phyloP scores from a whole-genome alignment of 2,329 filamentous ascomycete species.

The Ascochyta rabiei region DNA sequence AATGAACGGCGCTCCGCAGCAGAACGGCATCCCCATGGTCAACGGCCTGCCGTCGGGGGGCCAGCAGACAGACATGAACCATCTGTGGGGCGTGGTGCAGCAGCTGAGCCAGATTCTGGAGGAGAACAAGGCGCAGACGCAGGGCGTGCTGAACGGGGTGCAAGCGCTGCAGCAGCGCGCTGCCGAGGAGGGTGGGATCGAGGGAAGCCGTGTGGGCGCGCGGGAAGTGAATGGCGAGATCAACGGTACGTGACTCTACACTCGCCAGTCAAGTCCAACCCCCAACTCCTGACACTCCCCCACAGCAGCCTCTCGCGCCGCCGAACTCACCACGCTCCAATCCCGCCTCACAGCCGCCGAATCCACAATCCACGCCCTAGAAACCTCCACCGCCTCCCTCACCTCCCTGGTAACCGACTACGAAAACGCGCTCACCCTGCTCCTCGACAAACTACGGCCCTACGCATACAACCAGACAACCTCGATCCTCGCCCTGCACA shows the following conservation, averaged over 20 bases:
- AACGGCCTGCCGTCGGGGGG: constrained; percentile 48
- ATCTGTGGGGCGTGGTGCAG: constrained; percentile 50
- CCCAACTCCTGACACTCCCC: constrained; percentile 3
- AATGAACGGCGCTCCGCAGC: constrained; percentile 34
- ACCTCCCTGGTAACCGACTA: constrained; percentile 47
- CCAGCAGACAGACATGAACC: constrained; percentile 52
- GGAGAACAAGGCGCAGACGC: constrained; percentile 48
- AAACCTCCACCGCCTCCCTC: constrained; percentile 33
- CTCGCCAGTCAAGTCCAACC: neutral
- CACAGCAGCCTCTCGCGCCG: constrained; percentile 37
- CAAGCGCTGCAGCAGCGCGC: constrained; percentile 46
- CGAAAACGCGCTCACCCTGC: constrained; percentile 49
- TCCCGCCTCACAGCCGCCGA: constrained; percentile 40
- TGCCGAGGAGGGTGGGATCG: constrained; percentile 40
- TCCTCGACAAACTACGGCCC: constrained; percentile 47
- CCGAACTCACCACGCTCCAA: constrained; percentile 42
- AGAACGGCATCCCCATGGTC: constrained; percentile 47
- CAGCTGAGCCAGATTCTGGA: constrained; percentile 48
- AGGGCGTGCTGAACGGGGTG: constrained; percentile 47
- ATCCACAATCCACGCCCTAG: constrained; percentile 33
- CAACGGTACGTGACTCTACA: constrained; percentile 29
- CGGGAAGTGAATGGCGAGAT: constrained; percentile 46
- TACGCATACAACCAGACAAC: constrained; percentile 26
- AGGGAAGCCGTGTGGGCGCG: constrained; percentile 22
- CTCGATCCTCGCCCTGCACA: constrained; percentile 53